Evolutionary conservation across 176 grass and related monocot species (phyloP).

Genomic region (Saccharum officinarum): DNA sequence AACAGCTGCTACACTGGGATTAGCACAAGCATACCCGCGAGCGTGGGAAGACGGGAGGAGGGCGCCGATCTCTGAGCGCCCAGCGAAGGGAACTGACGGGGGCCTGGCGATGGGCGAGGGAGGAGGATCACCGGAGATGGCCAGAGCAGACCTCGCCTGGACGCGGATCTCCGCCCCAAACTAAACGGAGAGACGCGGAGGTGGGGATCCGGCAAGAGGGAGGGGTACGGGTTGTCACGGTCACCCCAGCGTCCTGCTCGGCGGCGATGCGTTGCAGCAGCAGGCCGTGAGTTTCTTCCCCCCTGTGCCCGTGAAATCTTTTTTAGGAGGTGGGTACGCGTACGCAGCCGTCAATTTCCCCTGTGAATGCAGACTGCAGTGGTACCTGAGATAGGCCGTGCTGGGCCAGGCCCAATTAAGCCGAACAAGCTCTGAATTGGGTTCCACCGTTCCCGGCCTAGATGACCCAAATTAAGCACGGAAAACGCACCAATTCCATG

Average conservation of each 20-base stretch:
- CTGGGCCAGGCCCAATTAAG: too few relatives aligned
- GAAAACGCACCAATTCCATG: too few relatives aligned
- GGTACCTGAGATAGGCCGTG: too few relatives aligned
- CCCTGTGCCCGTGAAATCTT: background rate
- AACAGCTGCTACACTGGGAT: background rate
- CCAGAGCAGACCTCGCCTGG: background rate
- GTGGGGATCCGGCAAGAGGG: background rate
- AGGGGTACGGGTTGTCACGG: too few relatives aligned
- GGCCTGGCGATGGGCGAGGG: background rate
- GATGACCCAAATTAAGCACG: too few relatives aligned
- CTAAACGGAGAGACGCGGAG: background rate
- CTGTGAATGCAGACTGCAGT: too few relatives aligned
- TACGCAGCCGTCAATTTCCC: too few relatives aligned
- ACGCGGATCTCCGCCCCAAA: background rate
- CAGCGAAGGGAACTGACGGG: background rate
- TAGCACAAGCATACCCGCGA: background rate
- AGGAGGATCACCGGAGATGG: background rate
- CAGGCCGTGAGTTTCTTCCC: too few relatives aligned
- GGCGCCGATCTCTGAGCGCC: background rate
- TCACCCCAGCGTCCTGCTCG: background rate
- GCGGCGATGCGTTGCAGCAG: background rate
- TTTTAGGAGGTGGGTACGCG: too few relatives aligned
- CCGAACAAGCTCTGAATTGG: too few relatives aligned
- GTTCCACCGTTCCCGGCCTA: too few relatives aligned
- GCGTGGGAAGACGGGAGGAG: background rate